Base-by-base conservation (phyloP, 2,329 filamentous ascomycete species). In the Penicillium psychrosexuale region DNA sequence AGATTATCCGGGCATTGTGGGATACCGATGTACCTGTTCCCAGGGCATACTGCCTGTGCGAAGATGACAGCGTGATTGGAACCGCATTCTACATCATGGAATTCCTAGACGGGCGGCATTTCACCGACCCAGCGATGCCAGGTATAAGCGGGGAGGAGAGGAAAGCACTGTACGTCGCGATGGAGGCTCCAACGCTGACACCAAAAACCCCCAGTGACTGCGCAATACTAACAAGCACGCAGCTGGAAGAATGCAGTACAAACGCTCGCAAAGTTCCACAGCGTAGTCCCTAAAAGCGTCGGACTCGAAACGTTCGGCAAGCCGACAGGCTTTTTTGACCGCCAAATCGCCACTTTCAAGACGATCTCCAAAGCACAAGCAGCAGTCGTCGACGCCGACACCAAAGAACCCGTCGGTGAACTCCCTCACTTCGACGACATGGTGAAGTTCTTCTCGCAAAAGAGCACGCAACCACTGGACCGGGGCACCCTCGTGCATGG, bases 31-130 rank as follows among this genome's bases (percentile, higher is more conserved):
- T 97, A 8, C 90, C 92, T 0, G 91, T 96, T 0, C 94, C 94
- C 5, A 87, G 83, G 71, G 84, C 90, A 11, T 88, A 91, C 72
- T 88, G 87, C 67, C 82, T 97, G 17, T 99, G 94, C 76, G 88
- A 95, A 73, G 92, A 97, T 75, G 78, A 80, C 38, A 77, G 75
- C 54, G 80, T 97, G 36, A 80, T 97, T 60, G 94, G 92, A 53
- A 97, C 92, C 8, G 84, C 91, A 6, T 99, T 97, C 74, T 97
- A 99, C 77, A 87, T 97, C 69, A 97, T 99, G 94, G 87, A 91
- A 72, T 97, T 94, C 72, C 81, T 97, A 58, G 89, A 96, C 69
- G 94, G 94, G 19, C 87, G 94, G 67, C 96, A 97, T 75, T 90
- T 97, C 69, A 90, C 93, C 68, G 91, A 97, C 74, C 88, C 91